Percentiles rank a stretch among this genome's conserved stretches.
Evolutionary conservation across 495 filamentous ascomycete genomes (phyloP).

Genomic region (Aspergillus coremiiformis): DNA sequence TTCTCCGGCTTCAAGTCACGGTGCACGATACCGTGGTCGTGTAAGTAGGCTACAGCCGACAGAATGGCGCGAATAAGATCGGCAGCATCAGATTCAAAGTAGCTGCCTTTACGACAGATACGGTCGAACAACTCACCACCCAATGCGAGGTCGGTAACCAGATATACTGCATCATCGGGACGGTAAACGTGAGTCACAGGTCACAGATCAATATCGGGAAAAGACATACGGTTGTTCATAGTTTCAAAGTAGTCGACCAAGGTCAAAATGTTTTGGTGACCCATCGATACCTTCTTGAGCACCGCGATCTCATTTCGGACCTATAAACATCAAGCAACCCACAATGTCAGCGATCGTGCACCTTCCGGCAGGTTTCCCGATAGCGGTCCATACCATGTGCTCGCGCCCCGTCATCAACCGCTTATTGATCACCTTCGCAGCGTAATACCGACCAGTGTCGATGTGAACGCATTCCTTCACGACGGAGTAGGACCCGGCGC

Average conservation of each 20-base stretch:
- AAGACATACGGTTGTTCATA: constrained; percentile 79
- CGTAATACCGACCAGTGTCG: constrained; percentile 96
- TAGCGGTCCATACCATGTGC: constrained; percentile 69
- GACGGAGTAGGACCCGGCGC: constrained; percentile 93
- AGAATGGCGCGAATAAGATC: constrained; percentile 91
- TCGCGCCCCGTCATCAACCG: constrained; percentile 93
- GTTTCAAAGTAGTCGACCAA: constrained; percentile 99
- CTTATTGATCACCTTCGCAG: constrained; percentile 99
- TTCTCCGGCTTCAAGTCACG: constrained; percentile 62
- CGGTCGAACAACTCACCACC: constrained; percentile 97
- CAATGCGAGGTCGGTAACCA: constrained; percentile 93
- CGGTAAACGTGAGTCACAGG: constrained; percentile 1
- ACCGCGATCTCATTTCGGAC: constrained; percentile 98
- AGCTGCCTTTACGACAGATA: constrained; percentile 95
- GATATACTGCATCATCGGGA: constrained; percentile 56
- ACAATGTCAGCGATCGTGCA: neutral
- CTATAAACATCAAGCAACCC: constrained; percentile 33
- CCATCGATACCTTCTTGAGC: constrained; percentile 92
- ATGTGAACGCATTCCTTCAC: constrained; percentile 99
- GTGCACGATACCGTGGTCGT: constrained; percentile 97
- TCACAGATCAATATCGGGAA: neutral
- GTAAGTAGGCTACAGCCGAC: constrained; percentile 95
- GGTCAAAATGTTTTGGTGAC: constrained; percentile 94
- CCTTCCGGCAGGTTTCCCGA: neutral
- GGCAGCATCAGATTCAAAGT: constrained; percentile 95